Conservation (phyloP, 2,329 filamentous ascomycete species). For the Purpureocillium takamizusanense region DNA sequence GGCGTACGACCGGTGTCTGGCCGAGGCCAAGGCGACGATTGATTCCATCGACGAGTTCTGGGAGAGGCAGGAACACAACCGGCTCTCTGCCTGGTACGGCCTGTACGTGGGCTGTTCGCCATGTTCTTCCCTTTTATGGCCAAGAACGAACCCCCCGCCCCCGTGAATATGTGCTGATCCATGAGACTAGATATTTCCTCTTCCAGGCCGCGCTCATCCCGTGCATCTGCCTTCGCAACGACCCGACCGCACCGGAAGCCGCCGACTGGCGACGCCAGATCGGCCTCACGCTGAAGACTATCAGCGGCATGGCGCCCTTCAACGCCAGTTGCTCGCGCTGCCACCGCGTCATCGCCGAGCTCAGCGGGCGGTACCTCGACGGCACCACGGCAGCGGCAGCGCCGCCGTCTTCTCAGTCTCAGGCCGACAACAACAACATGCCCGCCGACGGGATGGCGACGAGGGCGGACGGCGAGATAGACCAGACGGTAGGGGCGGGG, state of each 20-base stretch:
- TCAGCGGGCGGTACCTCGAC: constrained; percentile 28
- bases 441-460: too few relatives aligned
- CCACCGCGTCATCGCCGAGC: constrained; percentile 27
- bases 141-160: background rate
- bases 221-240: constrained; percentile 34
- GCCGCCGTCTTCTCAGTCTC: too few relatives aligned
- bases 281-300: constrained; percentile 22
- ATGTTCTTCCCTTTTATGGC: too few relatives aligned
- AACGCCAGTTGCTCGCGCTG: constrained; percentile 33
- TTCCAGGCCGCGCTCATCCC: constrained; percentile 41
- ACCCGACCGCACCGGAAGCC: constrained; percentile 24
- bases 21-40: constrained; percentile 30
- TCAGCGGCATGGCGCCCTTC: constrained; percentile 23
- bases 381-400: too few relatives aligned
- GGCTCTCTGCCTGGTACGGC: constrained; percentile 33
- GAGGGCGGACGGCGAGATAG: too few relatives aligned
- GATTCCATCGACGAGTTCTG: constrained; percentile 28
- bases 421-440: too few relatives aligned
- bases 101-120: too few relatives aligned
- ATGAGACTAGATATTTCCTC: constrained; percentile 33
- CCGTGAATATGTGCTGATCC: too few relatives aligned
- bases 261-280: constrained; percentile 32
- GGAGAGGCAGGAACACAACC: constrained; percentile 23
- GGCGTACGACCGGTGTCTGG: constrained; percentile 23
- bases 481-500: too few relatives aligned